Conservation (phyloP, 495 filamentous ascomycete species). For the Monascus purpureus region DNA sequence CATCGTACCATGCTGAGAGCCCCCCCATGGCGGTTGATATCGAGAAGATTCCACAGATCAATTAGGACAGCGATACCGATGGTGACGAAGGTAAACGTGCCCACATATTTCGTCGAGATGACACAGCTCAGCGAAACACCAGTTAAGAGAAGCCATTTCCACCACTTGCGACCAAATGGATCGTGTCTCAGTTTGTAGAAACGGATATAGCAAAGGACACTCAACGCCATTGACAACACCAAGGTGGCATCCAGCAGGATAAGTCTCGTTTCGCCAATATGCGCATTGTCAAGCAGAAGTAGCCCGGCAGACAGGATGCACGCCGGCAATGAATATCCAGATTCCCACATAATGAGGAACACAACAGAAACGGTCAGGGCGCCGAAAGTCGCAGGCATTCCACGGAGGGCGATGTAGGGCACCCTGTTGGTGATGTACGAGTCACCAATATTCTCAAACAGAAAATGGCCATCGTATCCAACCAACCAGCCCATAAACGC, state of each 20-base stretch:
- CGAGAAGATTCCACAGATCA: constrained; percentile 88
- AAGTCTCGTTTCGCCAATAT: constrained; percentile 90
- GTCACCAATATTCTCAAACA: constrained; percentile 98
- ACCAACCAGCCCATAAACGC: constrained; percentile 92
- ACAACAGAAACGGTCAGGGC: constrained; percentile 87
- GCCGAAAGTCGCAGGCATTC: constrained; percentile 83
- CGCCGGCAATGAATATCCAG: constrained; percentile 88
- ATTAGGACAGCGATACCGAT: constrained; percentile 88
- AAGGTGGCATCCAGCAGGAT: constrained; percentile 92
- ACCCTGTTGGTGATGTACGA: constrained; percentile 96
- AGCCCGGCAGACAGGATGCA: constrained; percentile 75
- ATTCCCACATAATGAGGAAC: constrained; percentile 99
- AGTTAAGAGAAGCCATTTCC: constrained; percentile 96
- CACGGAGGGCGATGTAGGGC: constrained; percentile 88
- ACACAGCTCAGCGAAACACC: constrained; percentile 91
- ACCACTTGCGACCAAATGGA: constrained; percentile 90
- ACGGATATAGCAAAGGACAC: constrained; percentile 81
- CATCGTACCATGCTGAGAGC: constrained; percentile 66
- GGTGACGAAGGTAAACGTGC: constrained; percentile 91
- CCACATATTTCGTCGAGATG: constrained; percentile 97
- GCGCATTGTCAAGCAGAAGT: constrained; percentile 93
- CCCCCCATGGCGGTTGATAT: constrained; percentile 68
- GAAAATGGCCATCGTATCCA: constrained; percentile 91
- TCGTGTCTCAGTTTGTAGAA: constrained; percentile 95
- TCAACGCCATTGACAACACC: constrained; percentile 90